Evolutionary conservation across 1,284 basidiomycete species (phyloP).

Genomic region (Cryptococcus sp.): DNA sequence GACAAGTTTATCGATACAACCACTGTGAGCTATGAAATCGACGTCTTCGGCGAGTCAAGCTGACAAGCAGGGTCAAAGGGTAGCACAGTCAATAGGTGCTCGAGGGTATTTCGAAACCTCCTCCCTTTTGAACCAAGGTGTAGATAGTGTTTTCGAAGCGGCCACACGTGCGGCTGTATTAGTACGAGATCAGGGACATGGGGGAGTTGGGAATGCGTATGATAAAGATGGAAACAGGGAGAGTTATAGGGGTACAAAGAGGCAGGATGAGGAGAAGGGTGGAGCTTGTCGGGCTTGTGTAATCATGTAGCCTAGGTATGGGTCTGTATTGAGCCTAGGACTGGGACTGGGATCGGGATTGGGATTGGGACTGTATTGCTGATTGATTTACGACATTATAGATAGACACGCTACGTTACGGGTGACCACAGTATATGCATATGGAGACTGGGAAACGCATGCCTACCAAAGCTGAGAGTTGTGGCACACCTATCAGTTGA

Average conservation of each 20-base stretch:
- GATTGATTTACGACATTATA: too few species aligned
- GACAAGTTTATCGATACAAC: conserved; percentile 45
- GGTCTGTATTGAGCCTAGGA: too few species aligned
- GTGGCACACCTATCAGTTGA: not conserved
- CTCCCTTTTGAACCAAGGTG: conserved; percentile 83
- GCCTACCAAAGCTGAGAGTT: too few species aligned
- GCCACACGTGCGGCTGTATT: conserved; percentile 91
- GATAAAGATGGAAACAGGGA: conserved; percentile 21
- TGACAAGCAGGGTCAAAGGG: conserved; percentile 61
- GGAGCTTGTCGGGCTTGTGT: conserved; percentile 1
- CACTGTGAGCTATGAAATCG: conserved; percentile 38
- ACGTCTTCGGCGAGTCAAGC: not conserved
- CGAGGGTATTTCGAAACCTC: conserved; percentile 90
- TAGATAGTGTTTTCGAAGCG: conserved; percentile 91
- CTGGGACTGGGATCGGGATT: not conserved
- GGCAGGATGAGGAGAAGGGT: conserved; percentile 10
- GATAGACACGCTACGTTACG: too few species aligned
- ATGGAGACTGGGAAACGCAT: too few species aligned
- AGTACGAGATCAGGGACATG: conserved; percentile 67
- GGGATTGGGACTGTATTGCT: not conserved
- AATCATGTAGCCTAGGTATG: not conserved
- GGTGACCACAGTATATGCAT: too few species aligned
- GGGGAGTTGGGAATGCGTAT: conserved; percentile 36
- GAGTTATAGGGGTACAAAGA: conserved; percentile 12
- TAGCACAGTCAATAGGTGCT: conserved; percentile 75